Evolutionary conservation across 2,329 filamentous ascomycete species (phyloP).

Genomic region (Ophiocordyceps sinensis): DNA sequence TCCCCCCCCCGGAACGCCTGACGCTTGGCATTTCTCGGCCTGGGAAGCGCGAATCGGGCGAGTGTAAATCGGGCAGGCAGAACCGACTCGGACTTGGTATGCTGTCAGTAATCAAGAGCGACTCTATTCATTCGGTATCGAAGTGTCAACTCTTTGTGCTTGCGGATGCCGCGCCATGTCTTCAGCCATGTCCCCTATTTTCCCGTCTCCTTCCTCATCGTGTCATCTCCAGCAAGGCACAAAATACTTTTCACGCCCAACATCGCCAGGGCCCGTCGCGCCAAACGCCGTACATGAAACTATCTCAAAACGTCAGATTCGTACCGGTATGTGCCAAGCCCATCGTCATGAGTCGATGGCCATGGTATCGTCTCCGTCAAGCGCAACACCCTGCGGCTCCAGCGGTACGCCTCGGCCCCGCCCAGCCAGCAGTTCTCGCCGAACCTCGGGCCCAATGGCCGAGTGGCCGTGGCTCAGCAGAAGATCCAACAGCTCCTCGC

Average conservation of each 20-base stretch:
- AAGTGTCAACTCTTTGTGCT: no score
- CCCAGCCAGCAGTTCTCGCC: conserved; percentile 76
- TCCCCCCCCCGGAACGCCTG: no score
- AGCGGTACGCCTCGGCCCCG: conserved; percentile 63
- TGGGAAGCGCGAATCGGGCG: no score
- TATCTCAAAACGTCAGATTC: conserved; percentile 3
- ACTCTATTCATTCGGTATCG: no score
- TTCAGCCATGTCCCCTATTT: no score
- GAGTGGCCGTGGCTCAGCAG: conserved; percentile 73
- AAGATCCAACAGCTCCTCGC: conserved; percentile 80
- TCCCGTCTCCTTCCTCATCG: neutral
- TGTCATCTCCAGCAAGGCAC: neutral
- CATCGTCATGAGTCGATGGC: conserved; percentile 38
- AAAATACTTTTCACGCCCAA: neutral
- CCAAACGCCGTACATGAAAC: conserved; percentile 8
- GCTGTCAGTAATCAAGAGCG: no score
- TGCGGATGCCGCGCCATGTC: no score
- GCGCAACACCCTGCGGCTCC: conserved; percentile 38
- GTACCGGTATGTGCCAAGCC: neutral
- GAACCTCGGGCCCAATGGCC: conserved; percentile 79
- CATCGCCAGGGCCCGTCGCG: neutral
- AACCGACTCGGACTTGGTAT: no score
- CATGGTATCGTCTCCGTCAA: conserved; percentile 87
- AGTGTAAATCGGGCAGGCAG: no score
- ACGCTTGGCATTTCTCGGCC: no score